Evolutionary conservation across 768 basidiomycete genomes (phyloP).

Genomic region (Suillus ampliporus): DNA sequence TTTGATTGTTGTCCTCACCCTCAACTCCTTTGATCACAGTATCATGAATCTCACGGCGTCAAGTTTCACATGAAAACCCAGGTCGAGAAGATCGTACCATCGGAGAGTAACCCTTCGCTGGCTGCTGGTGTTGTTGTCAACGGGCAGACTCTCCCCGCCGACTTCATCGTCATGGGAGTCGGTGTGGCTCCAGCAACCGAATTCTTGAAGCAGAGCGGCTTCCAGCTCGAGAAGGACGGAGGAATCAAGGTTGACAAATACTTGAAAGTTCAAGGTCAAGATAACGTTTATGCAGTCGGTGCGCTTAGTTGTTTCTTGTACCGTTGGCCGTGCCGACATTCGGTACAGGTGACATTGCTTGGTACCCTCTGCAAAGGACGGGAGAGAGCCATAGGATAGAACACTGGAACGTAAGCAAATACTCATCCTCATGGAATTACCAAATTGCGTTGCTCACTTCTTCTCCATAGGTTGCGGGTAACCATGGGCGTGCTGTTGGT

Average conservation of each 20-base stretch:
- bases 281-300: conserved; percentile 76
- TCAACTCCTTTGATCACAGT: conserved; percentile 45
- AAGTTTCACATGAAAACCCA: conserved; percentile 81
- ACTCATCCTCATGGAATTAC: neutral
- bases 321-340: neutral
- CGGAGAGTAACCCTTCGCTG: conserved; percentile 54
- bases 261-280: conserved; percentile 58
- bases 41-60: conserved; percentile 81
- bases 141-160: conserved; percentile 67
- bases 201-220: conserved; percentile 74
- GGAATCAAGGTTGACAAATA: conserved; percentile 80
- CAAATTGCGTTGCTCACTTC: neutral
- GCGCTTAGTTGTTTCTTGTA: conserved; percentile 1
- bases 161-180: conserved; percentile 84
- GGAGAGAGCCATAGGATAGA: conserved; percentile 71
- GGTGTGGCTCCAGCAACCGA: conserved; percentile 85
- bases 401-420: conserved; percentile 81
- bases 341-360: conserved; percentile 73
- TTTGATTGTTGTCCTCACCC: neutral
- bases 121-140: conserved; percentile 72
- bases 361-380: conserved; percentile 65
- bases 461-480: conserved; percentile 71
- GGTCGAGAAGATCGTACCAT: conserved; percentile 69
- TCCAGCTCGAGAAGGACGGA: conserved; percentile 75
- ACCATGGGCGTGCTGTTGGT: conserved; percentile 86